phyloP scores from a whole-genome alignment of 306 rosid genomes.

The Cucurbita moschata region DNA sequence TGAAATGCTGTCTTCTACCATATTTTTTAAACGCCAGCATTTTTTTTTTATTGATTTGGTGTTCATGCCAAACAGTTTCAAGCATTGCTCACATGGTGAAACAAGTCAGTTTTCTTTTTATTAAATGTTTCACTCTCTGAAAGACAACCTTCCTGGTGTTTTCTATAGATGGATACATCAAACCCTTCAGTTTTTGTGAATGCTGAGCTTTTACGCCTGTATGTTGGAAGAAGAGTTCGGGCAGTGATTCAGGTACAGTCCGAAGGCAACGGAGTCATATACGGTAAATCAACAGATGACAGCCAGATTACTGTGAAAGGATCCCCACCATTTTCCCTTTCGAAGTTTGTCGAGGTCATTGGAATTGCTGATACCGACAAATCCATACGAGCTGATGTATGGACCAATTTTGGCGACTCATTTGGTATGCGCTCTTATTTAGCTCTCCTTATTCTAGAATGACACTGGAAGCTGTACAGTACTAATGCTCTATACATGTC shows the following conservation, averaged over 20 bases:
- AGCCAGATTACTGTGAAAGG: constrained; percentile 58
- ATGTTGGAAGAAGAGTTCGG: constrained; percentile 65
- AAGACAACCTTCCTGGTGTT: neutral
- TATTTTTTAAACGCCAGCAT: neutral
- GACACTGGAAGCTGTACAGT: neutral
- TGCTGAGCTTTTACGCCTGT: constrained; percentile 44
- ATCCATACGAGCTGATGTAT: constrained; percentile 60
- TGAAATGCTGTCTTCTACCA: neutral
- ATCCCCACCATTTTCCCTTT: constrained; percentile 33
- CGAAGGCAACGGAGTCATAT: constrained; percentile 33
- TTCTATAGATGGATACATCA: constrained; percentile 42
- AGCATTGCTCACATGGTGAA: neutral
- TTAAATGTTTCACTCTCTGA: neutral
- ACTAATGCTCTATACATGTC: neutral
- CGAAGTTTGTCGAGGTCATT: constrained; percentile 68
- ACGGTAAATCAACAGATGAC: constrained; percentile 69
- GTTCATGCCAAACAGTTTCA: neutral
- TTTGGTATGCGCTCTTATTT: constrained; percentile 35
- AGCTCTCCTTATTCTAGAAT: neutral
- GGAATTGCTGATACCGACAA: constrained; percentile 74
- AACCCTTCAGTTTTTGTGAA: constrained; percentile 74
- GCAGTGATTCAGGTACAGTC: constrained; percentile 56
- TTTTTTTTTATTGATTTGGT: neutral
- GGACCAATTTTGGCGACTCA: constrained; percentile 78
- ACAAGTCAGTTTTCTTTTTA: neutral